phyloP scores from a whole-genome alignment of 2,329 filamentous ascomycete genomes.

The Penicillium aurantiogriseum region DNA sequence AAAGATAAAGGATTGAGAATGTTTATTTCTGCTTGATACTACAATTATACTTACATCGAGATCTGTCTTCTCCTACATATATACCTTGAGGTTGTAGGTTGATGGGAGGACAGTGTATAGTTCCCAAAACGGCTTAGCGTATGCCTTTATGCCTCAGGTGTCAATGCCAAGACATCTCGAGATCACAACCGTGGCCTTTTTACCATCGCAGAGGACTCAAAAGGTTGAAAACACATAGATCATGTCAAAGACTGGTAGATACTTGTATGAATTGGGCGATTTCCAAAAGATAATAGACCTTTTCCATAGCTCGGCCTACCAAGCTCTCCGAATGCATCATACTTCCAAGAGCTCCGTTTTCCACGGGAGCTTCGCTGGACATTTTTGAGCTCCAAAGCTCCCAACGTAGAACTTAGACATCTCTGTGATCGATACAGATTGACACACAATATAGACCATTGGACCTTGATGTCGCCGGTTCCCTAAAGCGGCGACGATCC shows the following conservation, averaged over 20 bases:
- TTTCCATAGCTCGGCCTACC: background rate
- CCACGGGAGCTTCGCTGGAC: background rate
- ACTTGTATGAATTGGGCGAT: background rate
- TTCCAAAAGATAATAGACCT: background rate
- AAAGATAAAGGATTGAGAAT: accelerated
- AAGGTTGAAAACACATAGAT: background rate
- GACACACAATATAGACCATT: background rate
- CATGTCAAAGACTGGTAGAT: background rate
- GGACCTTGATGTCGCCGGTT: slow-evolving; percentile 10
- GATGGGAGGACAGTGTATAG: background rate
- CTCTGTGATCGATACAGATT: background rate
- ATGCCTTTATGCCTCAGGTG: background rate
- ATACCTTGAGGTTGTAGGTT: background rate
- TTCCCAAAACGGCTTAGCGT: slow-evolving; percentile 1
- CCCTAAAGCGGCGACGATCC: slow-evolving; percentile 28
- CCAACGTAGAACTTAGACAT: slow-evolving; percentile 1
- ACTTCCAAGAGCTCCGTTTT: slow-evolving; percentile 2
- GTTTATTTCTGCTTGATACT: no score
- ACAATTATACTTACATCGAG: background rate
- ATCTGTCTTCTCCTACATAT: background rate
- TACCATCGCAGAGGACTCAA: background rate
- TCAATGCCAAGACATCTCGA: slow-evolving; percentile 1
- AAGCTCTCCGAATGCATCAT: slow-evolving; percentile 8
- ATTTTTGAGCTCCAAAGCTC: slow-evolving; percentile 4
- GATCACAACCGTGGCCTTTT: slow-evolving; percentile 10